A percentile compares a stretch with the other conserved stretches of the same genome.
phyloP scores from a whole-genome alignment of 345 rosid species.

The Rhodamnia argentea region DNA sequence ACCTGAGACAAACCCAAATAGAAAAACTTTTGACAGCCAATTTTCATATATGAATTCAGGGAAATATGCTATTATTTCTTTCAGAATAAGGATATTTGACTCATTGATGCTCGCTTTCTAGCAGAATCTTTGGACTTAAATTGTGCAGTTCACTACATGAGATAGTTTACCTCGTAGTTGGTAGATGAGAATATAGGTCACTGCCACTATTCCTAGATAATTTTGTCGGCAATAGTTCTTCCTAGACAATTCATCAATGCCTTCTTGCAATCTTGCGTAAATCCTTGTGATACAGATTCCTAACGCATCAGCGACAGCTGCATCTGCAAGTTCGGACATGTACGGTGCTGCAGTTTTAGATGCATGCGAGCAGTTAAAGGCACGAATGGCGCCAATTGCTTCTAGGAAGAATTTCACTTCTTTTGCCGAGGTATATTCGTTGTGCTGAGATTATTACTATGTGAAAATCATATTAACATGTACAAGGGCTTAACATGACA shows the following conservation, averaged over 20 bases:
- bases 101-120: background rate
- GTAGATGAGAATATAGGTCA: background rate
- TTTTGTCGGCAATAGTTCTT: background rate
- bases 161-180: too few relatives aligned
- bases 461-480: background rate
- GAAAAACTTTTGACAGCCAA: too few relatives aligned
- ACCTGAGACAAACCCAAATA: too few relatives aligned
- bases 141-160: background rate
- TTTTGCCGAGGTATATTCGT: conserved; percentile 58
- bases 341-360: conserved; percentile 94
- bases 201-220: background rate
- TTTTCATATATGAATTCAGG: too few relatives aligned
- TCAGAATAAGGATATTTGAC: background rate
- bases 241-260: background rate
- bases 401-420: conserved; percentile 53
- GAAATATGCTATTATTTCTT: too few relatives aligned
- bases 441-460: background rate
- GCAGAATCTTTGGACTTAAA: background rate
- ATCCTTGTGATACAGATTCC: conserved; percentile 46
- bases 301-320: conserved; percentile 88
- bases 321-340: conserved; percentile 97
- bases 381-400: conserved; percentile 81
- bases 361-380: conserved; percentile 87
- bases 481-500: background rate
- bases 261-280: background rate